Base-by-base conservation (phyloP, 345 rosid species). In the Brassica carinata region DNA sequence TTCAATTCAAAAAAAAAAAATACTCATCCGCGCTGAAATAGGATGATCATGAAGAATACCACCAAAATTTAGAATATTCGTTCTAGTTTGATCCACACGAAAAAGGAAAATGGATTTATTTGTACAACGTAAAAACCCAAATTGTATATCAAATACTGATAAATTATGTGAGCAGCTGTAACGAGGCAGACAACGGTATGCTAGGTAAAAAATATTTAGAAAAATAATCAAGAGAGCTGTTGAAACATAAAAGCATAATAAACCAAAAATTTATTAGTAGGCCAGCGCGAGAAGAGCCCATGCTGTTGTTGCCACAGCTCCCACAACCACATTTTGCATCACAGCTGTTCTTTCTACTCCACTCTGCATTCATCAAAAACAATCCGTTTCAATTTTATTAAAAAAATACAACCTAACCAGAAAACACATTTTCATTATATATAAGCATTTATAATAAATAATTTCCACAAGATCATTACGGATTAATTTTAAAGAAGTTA, bases 301-400 rank as follows among this genome's bases (percentile, higher is more conserved):
- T 80, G 85, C 86, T 66, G 77, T 26, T 5, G 85, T 26, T 5
- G 85, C 90, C 78, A 79, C 61, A 51, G 43, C 65, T 18, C 81
- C 84, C 64, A 85, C 78, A 23, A 81, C 77, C 73, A 82, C 62
- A 82, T 67, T 87, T 74, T 74, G 74, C 78, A 73, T 36, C 15
- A 66, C 62, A 69, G 69, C 64, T 30, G 38, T 74, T 26, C 71
- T 63, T 8, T 59, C 84, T 75, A 86, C 89, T 76, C 89, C 88
- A 13, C 87, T 89, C 95, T 88, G 92, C 88, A 72, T 73, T n/a
- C 58, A 51, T 40, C 48, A 40, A 40, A 40, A 40, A 40, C 48
- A 40, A 10, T 40, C 48, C 13, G 48, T 40, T 36, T 40, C 48
- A 10, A 10, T 40, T 40, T 27, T 27, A 27, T 18, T 18, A 18